phyloP scores from a whole-genome alignment of 768 basidiomycete species.

The Trametes punicea region DNA sequence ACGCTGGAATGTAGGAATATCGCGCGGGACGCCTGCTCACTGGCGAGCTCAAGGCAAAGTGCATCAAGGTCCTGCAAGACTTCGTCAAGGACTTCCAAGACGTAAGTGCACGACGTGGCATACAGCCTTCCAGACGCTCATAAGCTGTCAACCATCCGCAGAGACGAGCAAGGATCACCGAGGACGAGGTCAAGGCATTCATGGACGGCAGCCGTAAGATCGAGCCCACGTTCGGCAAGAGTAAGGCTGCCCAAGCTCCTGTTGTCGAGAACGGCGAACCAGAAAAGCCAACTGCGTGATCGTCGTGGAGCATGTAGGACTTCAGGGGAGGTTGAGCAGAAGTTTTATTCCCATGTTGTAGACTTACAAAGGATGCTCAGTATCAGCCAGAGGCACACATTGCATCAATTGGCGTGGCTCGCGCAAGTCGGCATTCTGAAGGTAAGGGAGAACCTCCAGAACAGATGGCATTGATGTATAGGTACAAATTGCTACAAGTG shows the following conservation, averaged over 20 bases:
- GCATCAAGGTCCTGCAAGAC: slow-evolving; percentile 76
- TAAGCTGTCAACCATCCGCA: slow-evolving; percentile 30
- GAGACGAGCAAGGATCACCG: slow-evolving; percentile 79
- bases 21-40: slow-evolving; percentile 84
- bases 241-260: slow-evolving; percentile 3
- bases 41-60: slow-evolving; percentile 86
- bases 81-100: slow-evolving; percentile 88
- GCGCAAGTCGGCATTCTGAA: background rate
- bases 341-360: slow-evolving; percentile 15
- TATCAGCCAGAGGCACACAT: too few species aligned
- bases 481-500: slow-evolving; percentile 20
- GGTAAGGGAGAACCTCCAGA: background rate
- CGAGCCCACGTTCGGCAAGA: slow-evolving; percentile 48
- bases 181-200: slow-evolving; percentile 68
- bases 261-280: background rate
- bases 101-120: slow-evolving; percentile 35
- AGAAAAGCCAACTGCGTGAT: background rate
- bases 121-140: background rate
- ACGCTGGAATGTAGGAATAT: slow-evolving; percentile 95
- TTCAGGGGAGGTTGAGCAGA: background rate
- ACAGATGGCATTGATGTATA: slow-evolving; percentile 19
- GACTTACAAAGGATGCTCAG: slow-evolving; percentile 5
- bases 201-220: slow-evolving; percentile 84
- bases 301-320: too few species aligned
- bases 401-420: too few species aligned